Percentiles rank a stretch among this genome's conserved stretches.
These are phyloP conservation scores for Calonectria montana DNA, from an alignment of 2,329 filamentous ascomycete genomes.

Conservation along the genomic window DNA sequence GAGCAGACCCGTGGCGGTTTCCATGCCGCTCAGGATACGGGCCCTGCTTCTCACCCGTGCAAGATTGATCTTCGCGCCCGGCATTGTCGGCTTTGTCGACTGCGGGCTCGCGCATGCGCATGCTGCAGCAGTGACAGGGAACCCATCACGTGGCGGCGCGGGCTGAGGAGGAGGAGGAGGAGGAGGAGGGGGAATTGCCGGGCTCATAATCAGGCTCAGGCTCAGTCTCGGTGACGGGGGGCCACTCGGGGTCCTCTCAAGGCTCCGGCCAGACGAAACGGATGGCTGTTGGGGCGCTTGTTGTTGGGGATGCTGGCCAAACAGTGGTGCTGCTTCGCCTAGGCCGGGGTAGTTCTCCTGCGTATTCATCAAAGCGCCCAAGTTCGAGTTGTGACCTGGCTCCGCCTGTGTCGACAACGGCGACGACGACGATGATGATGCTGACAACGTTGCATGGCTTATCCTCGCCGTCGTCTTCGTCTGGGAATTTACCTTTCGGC, in stretches of 20 bases:
- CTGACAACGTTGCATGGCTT: neutral
- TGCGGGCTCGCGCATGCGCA: neutral
- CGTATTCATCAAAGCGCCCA: neutral
- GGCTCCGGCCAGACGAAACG: neutral
- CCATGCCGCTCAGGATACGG: neutral
- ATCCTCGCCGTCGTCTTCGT: neutral
- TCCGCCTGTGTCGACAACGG: neutral
- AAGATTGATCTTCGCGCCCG: neutral
- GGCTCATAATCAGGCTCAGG: neutral
- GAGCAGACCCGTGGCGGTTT: neutral
- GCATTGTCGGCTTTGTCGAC: neutral
- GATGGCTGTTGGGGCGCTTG: neutral
- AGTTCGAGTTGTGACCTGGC: neutral
- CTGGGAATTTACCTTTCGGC: neutral
- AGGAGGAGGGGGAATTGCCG: neutral
- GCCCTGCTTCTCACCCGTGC: neutral
- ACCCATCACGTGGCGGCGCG: neutral
- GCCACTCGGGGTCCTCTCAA: neutral
- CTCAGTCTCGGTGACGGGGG: neutral
- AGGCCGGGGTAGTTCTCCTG: neutral
- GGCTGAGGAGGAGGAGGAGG: neutral
- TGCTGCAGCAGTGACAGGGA: neutral
- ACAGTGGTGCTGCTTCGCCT: neutral
- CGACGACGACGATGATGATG: neutral
- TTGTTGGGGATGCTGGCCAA: neutral